Base-by-base conservation (phyloP, 1,284 basidiomycete species). In the Cryptococcus depauperatus region DNA sequence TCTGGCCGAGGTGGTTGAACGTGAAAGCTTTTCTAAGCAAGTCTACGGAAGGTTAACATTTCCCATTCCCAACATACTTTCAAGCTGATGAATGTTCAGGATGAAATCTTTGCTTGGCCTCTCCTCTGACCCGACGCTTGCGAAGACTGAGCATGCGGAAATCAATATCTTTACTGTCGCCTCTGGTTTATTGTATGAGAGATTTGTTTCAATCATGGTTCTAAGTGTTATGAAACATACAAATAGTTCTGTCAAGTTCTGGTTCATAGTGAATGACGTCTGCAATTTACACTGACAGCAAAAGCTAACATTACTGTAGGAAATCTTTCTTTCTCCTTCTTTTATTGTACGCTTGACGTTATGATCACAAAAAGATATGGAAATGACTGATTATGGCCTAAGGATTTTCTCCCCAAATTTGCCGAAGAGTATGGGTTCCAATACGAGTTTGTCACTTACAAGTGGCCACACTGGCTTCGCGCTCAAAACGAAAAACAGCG, bases 121-220 rank as follows among this genome's bases (percentile, higher is more conserved):
- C 19, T 44, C 51, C 28, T 47, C 47, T 4, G 28, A 40, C 6
- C 46, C 34, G 22, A 51, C 54, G 28, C 37, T 56, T 3, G 50
- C 64, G 0, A 61, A 64, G 18, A 47, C 46, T 19, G 48, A 58
- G 32, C 65, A 69, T 43, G 90, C 90, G 5, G 86, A 92, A 34
- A 95, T 98, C 73, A 98, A 98, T 64, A 93, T 98, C 58, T 98
- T 98, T 72, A 98, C 93, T 0, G 91, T 98, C 21, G 95, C 95
- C 11, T 95, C 90, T 4, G 93, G 95, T 0, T 75, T 96, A 42
- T 75, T 98, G 4, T 98, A 98, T 61, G 93, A 98, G 79, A 83
- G 93, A 13, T 97, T 98, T 72, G 91, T 84, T 0, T 91, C 88
- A 22, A 95, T 98, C 73, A 98, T 98, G 93, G 88, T 96, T 50